Percentiles rank a stretch among this genome's conserved stretches.
Conservation (phyloP, 805 yeast genomes). For the Yarrowia keelungensis region DNA sequence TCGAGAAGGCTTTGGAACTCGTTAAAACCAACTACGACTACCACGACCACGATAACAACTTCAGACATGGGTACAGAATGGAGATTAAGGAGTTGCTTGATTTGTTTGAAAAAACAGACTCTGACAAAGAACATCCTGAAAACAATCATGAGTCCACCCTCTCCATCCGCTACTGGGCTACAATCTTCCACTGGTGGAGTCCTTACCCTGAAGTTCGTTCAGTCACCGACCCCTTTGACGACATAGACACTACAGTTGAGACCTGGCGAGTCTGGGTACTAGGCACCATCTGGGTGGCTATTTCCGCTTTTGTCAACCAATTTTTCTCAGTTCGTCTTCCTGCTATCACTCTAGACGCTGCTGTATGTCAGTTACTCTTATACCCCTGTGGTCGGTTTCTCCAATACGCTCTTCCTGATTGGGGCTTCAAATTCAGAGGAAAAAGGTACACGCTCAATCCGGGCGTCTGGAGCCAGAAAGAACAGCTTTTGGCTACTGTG, state of each 20-base stretch:
- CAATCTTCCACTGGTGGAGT: constrained; percentile 52
- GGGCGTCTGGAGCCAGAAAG: constrained; percentile 70
- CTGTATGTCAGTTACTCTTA: constrained; percentile 55
- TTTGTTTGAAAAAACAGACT: too few relatives aligned
- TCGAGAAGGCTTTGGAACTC: constrained; percentile 53
- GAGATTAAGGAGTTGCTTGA: neutral
- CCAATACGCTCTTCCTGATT: constrained; percentile 55
- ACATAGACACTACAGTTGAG: constrained; percentile 55
- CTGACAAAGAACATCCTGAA: too few relatives aligned
- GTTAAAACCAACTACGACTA: constrained; percentile 53
- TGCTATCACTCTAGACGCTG: constrained; percentile 53
- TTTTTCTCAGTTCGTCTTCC: constrained; percentile 65
- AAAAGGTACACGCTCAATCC: constrained; percentile 59
- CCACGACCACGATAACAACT: constrained; percentile 58
- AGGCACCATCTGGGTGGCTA: constrained; percentile 54
- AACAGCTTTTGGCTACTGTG: constrained; percentile 67
- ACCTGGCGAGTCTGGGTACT: constrained; percentile 57
- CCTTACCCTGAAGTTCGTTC: constrained; percentile 67
- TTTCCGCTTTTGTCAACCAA: constrained; percentile 63
- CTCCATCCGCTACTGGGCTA: constrained; percentile 6
- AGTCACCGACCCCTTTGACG: constrained; percentile 60
- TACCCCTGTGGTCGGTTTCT: constrained; percentile 64
- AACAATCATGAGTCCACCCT: too few relatives aligned
- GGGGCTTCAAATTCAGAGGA: constrained; percentile 53
- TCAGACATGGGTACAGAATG: constrained; percentile 52